A percentile compares a stretch with the other conserved stretches of the same genome.
phyloP scores from a whole-genome alignment of 768 basidiomycete genomes.

The Myochromella boudieri region DNA sequence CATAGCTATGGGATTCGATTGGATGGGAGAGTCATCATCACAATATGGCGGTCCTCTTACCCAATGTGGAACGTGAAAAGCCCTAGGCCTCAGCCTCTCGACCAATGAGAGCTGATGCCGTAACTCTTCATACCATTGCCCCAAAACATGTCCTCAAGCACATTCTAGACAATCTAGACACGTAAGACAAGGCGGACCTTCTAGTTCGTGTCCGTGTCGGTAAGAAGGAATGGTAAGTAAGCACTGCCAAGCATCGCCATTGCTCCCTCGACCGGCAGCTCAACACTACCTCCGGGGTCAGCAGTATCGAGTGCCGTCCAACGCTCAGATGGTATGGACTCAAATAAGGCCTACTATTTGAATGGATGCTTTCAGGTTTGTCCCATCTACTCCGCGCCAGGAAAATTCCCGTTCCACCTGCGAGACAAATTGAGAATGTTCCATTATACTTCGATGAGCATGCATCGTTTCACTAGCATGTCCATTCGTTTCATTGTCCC shows the following conservation, averaged over 20 bases:
- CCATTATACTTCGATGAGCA: too few relatives aligned
- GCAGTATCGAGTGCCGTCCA: constrained; percentile 2
- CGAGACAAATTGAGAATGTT: constrained; percentile 17
- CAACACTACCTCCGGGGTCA: neutral
- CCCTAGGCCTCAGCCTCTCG: too few relatives aligned
- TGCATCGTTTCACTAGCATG: too few relatives aligned
- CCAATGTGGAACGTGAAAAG: too few relatives aligned
- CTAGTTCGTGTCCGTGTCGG: neutral
- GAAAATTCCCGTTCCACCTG: constrained; percentile 16
- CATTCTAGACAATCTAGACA: constrained; percentile 3
- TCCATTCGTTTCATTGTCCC: too few relatives aligned
- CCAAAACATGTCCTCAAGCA: constrained; percentile 8
- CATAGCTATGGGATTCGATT: too few relatives aligned
- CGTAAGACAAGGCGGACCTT: constrained; percentile 4
- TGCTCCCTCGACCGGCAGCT: neutral
- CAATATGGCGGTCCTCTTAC: too few relatives aligned
- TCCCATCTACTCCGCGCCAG: constrained; percentile 8
- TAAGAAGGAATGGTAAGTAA: constrained; percentile 6
- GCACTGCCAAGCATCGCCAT: neutral
- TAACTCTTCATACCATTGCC: too few relatives aligned
- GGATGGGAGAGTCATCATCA: too few relatives aligned
- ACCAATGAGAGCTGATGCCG: neutral
- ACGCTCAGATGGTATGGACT: constrained; percentile 7
- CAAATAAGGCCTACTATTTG: constrained; percentile 4
- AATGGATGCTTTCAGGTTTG: too few relatives aligned